Percentiles rank a stretch among this genome's conserved stretches.
Conservation (phyloP, 352 stramenopile genomes). For the Phytophthora cryptogea region DNA sequence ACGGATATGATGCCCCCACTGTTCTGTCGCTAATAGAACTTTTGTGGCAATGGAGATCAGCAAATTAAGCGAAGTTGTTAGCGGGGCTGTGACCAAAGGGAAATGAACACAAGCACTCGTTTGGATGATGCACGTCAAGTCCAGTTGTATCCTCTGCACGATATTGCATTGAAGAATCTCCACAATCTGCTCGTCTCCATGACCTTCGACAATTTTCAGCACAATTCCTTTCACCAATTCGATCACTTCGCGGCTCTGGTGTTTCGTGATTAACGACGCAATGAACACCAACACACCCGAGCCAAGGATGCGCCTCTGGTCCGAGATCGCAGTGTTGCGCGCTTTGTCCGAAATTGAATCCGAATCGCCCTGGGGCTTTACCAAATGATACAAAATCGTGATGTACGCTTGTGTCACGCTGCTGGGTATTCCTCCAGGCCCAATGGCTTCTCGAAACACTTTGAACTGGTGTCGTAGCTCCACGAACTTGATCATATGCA, state of each 20-base stretch:
- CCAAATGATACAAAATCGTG: constrained; percentile 59
- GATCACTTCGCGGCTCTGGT: constrained; percentile 37
- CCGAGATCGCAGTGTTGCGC: constrained; percentile 34
- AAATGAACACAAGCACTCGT: not conserved
- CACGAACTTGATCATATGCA: constrained; percentile 77
- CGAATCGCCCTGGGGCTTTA: constrained; percentile 29
- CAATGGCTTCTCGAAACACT: constrained; percentile 54
- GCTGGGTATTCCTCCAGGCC: constrained; percentile 39
- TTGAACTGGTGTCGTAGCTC: constrained; percentile 76
- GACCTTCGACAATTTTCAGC: constrained; percentile 39
- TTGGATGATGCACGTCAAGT: constrained; percentile 34
- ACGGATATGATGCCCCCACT: constrained; percentile 4
- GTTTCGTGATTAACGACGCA: constrained; percentile 43
- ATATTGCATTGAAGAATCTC: constrained; percentile 67
- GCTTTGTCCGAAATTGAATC: constrained; percentile 27
- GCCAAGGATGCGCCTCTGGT: constrained; percentile 55
- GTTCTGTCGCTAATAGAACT: constrained; percentile 20
- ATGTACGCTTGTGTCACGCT: constrained; percentile 62
- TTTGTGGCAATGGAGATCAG: constrained; percentile 20
- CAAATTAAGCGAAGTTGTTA: constrained; percentile 28
- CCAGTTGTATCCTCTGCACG: constrained; percentile 47
- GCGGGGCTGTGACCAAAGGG: not conserved
- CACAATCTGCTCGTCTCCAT: constrained; percentile 54
- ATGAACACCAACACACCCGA: constrained; percentile 63
- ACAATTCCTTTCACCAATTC: constrained; percentile 65